Percentiles rank a stretch among this genome's conserved stretches.
phyloP scores from a whole-genome alignment of 768 basidiomycete species.

The Kwoniella sp. region DNA sequence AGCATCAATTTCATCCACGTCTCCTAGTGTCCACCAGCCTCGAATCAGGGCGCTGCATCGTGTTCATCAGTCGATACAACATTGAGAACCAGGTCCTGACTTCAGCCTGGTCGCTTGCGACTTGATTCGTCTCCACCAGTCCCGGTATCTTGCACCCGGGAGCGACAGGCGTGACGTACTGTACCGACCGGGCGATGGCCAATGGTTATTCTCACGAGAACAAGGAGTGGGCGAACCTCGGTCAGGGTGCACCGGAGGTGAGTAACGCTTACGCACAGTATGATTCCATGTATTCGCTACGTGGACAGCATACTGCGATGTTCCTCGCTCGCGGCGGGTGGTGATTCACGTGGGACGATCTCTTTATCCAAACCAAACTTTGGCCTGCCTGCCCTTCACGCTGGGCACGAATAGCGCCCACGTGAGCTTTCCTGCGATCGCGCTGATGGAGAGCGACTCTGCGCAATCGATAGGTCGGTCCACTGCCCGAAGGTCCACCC shows the following conservation, averaged over 20 bases:
- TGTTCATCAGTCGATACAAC: too few species aligned
- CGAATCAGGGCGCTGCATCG: too few species aligned
- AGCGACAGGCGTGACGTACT: constrained; percentile 69
- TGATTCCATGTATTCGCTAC: too few species aligned
- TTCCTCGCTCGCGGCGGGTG: not conserved
- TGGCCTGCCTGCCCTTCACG: too few species aligned
- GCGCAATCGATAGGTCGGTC: constrained; percentile 54
- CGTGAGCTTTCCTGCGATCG: too few species aligned
- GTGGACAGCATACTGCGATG: not conserved
- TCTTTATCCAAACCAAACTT: not conserved
- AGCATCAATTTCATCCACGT: not conserved
- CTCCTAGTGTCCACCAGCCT: not conserved
- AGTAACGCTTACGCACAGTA: not conserved
- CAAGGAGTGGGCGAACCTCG: constrained; percentile 58
- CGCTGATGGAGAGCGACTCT: not conserved
- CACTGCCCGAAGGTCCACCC: constrained; percentile 74
- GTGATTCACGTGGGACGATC: too few species aligned
- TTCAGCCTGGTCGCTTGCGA: too few species aligned
- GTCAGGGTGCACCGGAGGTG: constrained; percentile 77
- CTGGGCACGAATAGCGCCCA: too few species aligned
- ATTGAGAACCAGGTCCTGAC: too few species aligned
- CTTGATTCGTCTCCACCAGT: constrained; percentile 4
- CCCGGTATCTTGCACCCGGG: constrained; percentile 44
- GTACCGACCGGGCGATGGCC: constrained; percentile 74
- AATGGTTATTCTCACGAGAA: constrained; percentile 71